Evolutionary conservation across 2,329 filamentous ascomycete genomes (phyloP), one percentile per base, ranked within the genome.

Genomic region (Teratosphaeria pseudoeucalypti): DNA sequence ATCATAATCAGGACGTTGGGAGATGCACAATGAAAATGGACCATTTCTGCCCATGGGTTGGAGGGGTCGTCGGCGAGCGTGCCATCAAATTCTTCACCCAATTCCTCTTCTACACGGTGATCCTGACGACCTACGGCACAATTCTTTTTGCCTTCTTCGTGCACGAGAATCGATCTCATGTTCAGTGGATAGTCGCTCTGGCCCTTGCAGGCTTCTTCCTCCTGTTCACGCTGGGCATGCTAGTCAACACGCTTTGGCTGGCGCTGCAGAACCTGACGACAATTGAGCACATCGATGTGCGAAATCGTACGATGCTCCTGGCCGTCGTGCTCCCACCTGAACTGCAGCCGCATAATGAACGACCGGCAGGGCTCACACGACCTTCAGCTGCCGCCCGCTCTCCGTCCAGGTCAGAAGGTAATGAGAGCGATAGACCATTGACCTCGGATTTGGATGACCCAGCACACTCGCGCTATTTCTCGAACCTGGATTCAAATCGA

Each of bases 41-140:
- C 64, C 92, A 97, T 70, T 94, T 92, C 68, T 99, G 94, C 69
- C 94, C 92, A 0, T 97, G 85, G 57, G 92, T 95, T n/a, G 92
- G 92, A 3, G 94, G 92, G 26, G 89, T 96, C 64, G 86, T 99
- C 10, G 88, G 85, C 0, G 92, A 96, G 72, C 57, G 64, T 1
- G 79, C 87, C 2, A 92, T 92, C 77, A 96, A 96, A 68, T 96
- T 90, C 74, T 97, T 99, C 70, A 78, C 91, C 11, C 94, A 96
- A 65, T 96, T 96, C 69, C 85, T 85, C 16, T 81, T 83, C 52
- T 96, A 94, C 71, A 85, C 85, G 1, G 76, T 83, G 4, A 67
- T 90, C 3, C 89, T 86, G 66, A 90, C 86, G 64, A 73, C 78
- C 2, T 82, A 89, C 60, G 74, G 82, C 10, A 74, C 95, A 56